A percentile compares a stretch with the other conserved stretches of the same genome.
These are phyloP conservation scores for Galerina marginata DNA, from an alignment of 768 basidiomycete genomes.

Conservation along the genomic window DNA sequence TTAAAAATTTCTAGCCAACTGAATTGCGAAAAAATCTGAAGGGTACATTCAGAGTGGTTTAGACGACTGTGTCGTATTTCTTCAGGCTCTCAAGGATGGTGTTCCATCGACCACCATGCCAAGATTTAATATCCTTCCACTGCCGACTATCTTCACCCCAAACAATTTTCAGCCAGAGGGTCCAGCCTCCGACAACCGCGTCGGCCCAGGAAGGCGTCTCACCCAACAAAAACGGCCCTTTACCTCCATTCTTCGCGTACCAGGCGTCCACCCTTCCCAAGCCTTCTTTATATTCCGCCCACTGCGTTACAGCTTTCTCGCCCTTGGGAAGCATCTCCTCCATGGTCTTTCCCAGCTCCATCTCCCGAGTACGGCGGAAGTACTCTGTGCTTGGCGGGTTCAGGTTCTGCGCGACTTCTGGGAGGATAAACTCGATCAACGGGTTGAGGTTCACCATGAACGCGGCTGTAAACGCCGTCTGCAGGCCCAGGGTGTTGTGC, in stretches of 20 bases:
- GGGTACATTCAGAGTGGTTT: too few relatives aligned
- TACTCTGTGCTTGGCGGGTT: constrained; percentile 23
- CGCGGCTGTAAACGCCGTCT: constrained; percentile 8
- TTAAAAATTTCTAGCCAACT: too few relatives aligned
- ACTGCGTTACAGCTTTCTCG: constrained; percentile 35
- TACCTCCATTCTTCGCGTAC: constrained; percentile 28
- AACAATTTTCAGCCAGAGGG: constrained; percentile 16
- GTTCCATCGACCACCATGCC: constrained; percentile 41
- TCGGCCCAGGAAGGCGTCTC: constrained; percentile 40
- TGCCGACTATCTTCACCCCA: constrained; percentile 39
- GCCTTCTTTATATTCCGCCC: constrained; percentile 35
- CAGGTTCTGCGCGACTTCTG: constrained; percentile 1
- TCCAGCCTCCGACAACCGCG: constrained; percentile 43
- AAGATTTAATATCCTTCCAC: constrained; percentile 39
- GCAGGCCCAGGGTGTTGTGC: constrained; percentile 21
- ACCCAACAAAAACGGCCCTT: constrained; percentile 40
- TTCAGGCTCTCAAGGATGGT: constrained; percentile 25
- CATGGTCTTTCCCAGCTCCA: constrained; percentile 33
- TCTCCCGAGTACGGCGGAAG: constrained; percentile 41
- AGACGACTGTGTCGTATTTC: not conserved
- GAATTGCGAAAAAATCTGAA: too few relatives aligned
- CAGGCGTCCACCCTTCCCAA: constrained; percentile 29
- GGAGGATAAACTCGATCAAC: constrained; percentile 11
- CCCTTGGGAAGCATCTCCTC: constrained; percentile 38
- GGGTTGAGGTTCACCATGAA: not conserved